Percentiles rank a stretch among this genome's conserved stretches.
phyloP scores from a whole-genome alignment of 345 rosid genomes.

The Schrenkiella parvula region DNA sequence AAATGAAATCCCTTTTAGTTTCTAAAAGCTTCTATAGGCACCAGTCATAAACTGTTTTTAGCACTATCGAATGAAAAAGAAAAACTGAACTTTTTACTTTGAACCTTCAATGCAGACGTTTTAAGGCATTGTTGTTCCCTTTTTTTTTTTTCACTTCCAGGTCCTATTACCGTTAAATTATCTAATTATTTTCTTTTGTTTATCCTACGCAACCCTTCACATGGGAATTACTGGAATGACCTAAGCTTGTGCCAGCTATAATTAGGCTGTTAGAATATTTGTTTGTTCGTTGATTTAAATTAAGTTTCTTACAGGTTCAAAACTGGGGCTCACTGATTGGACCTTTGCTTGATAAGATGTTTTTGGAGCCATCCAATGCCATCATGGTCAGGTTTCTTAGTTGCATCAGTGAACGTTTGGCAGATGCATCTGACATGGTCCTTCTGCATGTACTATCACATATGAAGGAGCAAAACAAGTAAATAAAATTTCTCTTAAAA shows the following conservation, averaged over 20 bases:
- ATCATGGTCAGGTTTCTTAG: constrained; percentile 74
- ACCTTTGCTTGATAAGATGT: constrained; percentile 78
- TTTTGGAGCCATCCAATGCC: constrained; percentile 84
- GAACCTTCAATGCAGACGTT: background rate
- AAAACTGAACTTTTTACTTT: background rate
- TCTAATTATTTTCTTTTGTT: background rate
- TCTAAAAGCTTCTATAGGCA: background rate
- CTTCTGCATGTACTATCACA: constrained; percentile 51
- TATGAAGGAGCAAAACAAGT: constrained; percentile 64
- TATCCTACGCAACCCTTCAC: background rate
- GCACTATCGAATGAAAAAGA: background rate
- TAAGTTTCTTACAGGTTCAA: constrained; percentile 50
- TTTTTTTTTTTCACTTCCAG: background rate
- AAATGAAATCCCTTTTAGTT: constrained; percentile 2
- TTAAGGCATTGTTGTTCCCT: background rate
- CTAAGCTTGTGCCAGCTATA: constrained; percentile 13
- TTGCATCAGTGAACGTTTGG: constrained; percentile 60
- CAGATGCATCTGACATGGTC: constrained; percentile 50
- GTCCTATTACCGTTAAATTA: background rate
- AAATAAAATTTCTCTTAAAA: constrained; percentile 21
- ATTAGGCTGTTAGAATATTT: background rate
- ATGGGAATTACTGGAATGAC: background rate
- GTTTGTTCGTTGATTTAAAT: constrained; percentile 5
- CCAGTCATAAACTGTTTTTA: background rate
- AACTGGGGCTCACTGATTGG: constrained; percentile 65